Evolutionary conservation across 192 early-diverging fungal species (phyloP), one percentile per base, ranked within the genome.

Genomic region (Umbelopsis vinacea): DNA sequence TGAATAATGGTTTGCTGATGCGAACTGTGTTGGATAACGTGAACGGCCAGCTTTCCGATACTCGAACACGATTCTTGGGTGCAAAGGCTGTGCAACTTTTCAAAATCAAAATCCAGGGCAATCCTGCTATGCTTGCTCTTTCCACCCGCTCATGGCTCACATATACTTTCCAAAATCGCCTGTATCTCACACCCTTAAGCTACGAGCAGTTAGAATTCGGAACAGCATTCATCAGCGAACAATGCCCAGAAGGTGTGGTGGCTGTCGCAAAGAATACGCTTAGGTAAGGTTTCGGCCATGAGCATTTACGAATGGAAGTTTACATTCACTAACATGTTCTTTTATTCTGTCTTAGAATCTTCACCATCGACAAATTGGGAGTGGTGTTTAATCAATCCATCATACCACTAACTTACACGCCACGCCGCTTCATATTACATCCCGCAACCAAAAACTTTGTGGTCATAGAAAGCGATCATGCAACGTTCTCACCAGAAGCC

Each of bases 121-220:
- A 77, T 17, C 86, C 88, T 4, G 94, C 92, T 4, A 89, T 98
- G 7, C 78, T 98, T 54, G 94, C 94, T 11, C 76, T 99, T 29
- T 90, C 91, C 8, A 88, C 88, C 22, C 84, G 95, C 52, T 94
- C 97, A 19, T 99, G 97, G 97, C 74, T 97, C 33, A 91, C 89
- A 66, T 96, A 93, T 76, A 89, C 87, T 43, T 87, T 87, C 76
- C 91, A 93, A 71, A 87, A 86, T 0, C 81, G 94, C 22, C 81
- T 86, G 26, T 89, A 90, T 52, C 75, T 94, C 10, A 90, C 91
- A 14, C 97, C 97, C n/a, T 82, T 99, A 21, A 87, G 89, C 33
- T 95, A 95, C 74, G 93, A 97, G 33, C 77, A 86, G 46, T 77
- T 99, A 17, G 94, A 95, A 79, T 93, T 83, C 81, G 97, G 93